Percentiles rank a stretch among this genome's conserved stretches.
These are phyloP conservation scores for Inga leiocalycina DNA, from an alignment of 306 rosid species.

Conservation along the genomic window DNA sequence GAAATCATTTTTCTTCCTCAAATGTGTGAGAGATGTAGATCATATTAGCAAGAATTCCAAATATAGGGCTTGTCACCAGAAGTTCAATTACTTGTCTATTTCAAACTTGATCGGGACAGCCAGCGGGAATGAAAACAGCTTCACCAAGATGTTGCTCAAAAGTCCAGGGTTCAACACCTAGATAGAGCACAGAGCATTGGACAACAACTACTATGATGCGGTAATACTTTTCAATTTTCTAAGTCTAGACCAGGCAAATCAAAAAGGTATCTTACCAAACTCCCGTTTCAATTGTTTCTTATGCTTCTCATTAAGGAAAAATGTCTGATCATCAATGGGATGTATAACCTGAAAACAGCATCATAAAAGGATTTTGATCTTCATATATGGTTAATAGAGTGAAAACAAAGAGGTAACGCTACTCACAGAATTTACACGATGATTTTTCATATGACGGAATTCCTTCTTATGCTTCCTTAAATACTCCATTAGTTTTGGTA, in stretches of 20 bases:
- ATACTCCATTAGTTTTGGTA: conserved; percentile 60
- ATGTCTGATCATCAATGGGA: conserved; percentile 76
- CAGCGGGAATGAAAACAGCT: conserved; percentile 27
- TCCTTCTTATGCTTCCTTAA: conserved; percentile 61
- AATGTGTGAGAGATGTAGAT: too few species aligned
- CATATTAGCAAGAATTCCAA: conserved; percentile 11
- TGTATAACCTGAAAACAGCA: conserved; percentile 63
- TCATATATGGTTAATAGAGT: background rate
- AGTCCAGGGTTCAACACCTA: conserved; percentile 83
- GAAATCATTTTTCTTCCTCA: too few species aligned
- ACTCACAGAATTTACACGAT: conserved; percentile 64
- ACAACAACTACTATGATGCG: background rate
- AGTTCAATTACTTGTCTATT: conserved; percentile 1
- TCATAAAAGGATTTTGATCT: conserved; percentile 21
- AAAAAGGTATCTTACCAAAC: conserved; percentile 47
- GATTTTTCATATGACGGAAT: conserved; percentile 54
- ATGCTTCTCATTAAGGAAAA: conserved; percentile 62
- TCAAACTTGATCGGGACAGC: too few species aligned
- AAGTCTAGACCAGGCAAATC: conserved; percentile 10
- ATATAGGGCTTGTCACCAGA: conserved; percentile 5
- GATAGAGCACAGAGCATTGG: conserved; percentile 7
- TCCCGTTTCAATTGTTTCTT: conserved; percentile 66
- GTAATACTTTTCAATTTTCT: conserved; percentile 1
- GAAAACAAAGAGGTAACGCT: conserved; percentile 10
- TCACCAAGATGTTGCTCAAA: conserved; percentile 78